These are phyloP conservation scores for Russula olivacea DNA, from an alignment of 768 basidiomycete species.

Conservation along the genomic window DNA sequence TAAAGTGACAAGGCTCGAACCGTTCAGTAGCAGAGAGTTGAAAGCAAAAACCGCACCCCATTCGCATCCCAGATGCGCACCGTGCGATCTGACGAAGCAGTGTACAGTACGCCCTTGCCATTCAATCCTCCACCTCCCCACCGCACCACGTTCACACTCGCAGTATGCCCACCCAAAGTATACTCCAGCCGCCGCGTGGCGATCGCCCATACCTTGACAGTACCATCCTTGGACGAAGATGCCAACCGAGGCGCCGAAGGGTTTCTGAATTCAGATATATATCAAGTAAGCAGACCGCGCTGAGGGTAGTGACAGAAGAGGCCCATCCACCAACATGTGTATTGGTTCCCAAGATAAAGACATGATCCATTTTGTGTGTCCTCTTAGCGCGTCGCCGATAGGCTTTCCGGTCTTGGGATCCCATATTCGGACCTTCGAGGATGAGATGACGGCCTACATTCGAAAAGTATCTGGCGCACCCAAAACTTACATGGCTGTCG, in stretches of 20 bases:
- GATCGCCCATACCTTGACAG: conserved; percentile 91
- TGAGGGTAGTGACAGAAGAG: background rate
- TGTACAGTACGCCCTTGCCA: conserved; percentile 75
- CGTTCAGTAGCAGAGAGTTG: background rate
- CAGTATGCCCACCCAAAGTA: conserved; percentile 87
- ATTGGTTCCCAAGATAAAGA: conserved; percentile 95
- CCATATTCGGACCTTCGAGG: conserved; percentile 71
- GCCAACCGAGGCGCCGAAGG: conserved; percentile 75
- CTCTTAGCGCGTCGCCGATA: conserved; percentile 81
- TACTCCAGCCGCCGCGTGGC: conserved; percentile 67
- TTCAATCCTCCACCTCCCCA: conserved; percentile 85
- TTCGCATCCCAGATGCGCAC: conserved; percentile 93
- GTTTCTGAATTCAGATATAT: conserved; percentile 50
- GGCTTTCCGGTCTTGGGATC: conserved; percentile 88
- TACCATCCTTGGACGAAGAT: conserved; percentile 93
- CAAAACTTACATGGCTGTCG: conserved; percentile 75
- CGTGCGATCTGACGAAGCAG: conserved; percentile 90
- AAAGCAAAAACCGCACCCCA: conserved; percentile 38
- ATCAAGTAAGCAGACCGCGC: conserved; percentile 7
- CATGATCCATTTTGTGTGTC: conserved; percentile 96
- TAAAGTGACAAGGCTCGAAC: conserved; percentile 30
- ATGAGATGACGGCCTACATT: background rate
- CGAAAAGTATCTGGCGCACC: background rate
- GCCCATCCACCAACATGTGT: conserved; percentile 59
- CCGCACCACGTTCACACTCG: conserved; percentile 89